Conservation (phyloP, 2,329 filamentous ascomycete species). For the Fusarium acutatum region DNA sequence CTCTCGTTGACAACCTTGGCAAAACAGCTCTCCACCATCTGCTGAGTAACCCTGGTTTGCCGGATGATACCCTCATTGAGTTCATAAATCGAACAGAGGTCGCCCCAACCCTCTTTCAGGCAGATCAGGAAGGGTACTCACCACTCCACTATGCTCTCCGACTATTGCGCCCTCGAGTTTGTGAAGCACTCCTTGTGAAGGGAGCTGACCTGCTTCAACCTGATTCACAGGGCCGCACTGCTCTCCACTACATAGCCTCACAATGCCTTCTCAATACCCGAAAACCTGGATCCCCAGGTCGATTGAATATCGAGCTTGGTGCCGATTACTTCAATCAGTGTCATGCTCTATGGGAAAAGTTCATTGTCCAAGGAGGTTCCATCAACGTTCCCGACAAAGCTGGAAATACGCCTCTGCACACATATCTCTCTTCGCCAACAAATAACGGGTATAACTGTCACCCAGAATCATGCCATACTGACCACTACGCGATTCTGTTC, state of each 20-base stretch:
- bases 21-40: conserved; percentile 35
- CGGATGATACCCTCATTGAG: conserved; percentile 7
- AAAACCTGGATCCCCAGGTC: too few species aligned
- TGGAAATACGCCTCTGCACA: conserved; percentile 28
- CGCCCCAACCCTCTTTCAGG: neutral
- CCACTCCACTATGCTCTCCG: conserved; percentile 29
- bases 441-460: rapidly evolving
- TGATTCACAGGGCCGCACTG: conserved; percentile 20
- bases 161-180: conserved; percentile 15
- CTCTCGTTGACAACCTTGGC: conserved; percentile 16
- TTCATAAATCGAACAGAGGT: conserved; percentile 28
- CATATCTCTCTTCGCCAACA: neutral
- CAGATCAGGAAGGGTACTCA: conserved; percentile 8
- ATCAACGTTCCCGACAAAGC: conserved; percentile 19
- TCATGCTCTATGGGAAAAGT: conserved; percentile 10
- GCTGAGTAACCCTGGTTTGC: conserved; percentile 16
- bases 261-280: conserved; percentile 1
- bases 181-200: conserved; percentile 22
- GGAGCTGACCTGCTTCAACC: conserved; percentile 17
- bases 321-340: conserved; percentile 11
- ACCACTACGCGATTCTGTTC: conserved; percentile 24
- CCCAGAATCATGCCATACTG: conserved; percentile 5
- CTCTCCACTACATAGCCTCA: conserved; percentile 24
- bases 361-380: conserved; percentile 3
- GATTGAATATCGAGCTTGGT: neutral